Conservation (phyloP, 805 yeast genomes). For the Metschnikowia anglica region DNA sequence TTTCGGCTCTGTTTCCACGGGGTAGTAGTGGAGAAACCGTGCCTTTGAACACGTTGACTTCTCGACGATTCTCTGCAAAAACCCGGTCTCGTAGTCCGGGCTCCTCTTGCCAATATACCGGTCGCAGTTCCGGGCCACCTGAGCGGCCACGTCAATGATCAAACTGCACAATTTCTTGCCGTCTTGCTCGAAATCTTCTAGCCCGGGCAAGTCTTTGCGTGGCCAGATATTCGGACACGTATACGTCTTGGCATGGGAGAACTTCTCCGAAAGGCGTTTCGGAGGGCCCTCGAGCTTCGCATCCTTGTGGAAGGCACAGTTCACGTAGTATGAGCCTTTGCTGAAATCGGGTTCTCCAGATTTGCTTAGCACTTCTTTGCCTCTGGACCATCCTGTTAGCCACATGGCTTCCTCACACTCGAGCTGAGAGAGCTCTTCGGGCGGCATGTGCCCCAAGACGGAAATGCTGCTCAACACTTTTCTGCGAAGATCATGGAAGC, state of each 20-base stretch:
- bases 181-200: slow-evolving; percentile 36
- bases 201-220: slow-evolving; percentile 14
- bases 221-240: slow-evolving; percentile 58
- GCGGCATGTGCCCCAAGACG: slow-evolving; percentile 41
- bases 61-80: slow-evolving; percentile 45
- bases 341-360: slow-evolving; percentile 46
- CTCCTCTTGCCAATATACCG: slow-evolving; percentile 33
- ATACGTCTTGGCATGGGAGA: slow-evolving; percentile 38
- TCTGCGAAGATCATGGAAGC: slow-evolving; percentile 38
- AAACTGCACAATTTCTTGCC: slow-evolving; percentile 41
- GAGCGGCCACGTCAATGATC: slow-evolving; percentile 48
- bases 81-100: slow-evolving; percentile 32
- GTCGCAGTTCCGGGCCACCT: slow-evolving; percentile 58
- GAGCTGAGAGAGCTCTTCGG: slow-evolving; percentile 31
- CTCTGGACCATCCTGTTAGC: slow-evolving; percentile 63
- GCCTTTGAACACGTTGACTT: slow-evolving; percentile 58
- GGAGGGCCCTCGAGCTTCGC: slow-evolving; percentile 47
- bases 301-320: slow-evolving; percentile 54
- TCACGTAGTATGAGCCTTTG: slow-evolving; percentile 59
- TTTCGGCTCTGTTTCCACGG: slow-evolving; percentile 21
- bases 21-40: slow-evolving; percentile 54
- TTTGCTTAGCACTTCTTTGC: slow-evolving; percentile 47
- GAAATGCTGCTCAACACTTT: slow-evolving; percentile 46
- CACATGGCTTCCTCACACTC: slow-evolving; percentile 52
- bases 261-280: slow-evolving; percentile 29